A percentile compares a stretch with the other conserved stretches of the same genome.
phyloP scores from a whole-genome alignment of 495 filamentous ascomycete genomes.

The Talaromyces stipitatus region DNA sequence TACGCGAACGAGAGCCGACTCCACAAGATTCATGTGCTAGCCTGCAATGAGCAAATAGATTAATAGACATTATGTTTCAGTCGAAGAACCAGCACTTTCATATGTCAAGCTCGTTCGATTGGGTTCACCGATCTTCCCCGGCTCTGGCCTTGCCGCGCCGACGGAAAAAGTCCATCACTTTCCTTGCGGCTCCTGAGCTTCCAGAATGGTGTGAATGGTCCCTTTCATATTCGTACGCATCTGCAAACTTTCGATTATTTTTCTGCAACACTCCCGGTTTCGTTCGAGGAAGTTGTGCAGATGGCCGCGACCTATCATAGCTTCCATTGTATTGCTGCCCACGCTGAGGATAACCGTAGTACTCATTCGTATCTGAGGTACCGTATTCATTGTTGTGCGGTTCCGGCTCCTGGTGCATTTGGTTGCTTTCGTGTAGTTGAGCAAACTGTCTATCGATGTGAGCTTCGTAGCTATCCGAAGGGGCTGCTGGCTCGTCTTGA shows the following conservation, averaged over 20 bases:
- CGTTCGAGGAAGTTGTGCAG: conserved; percentile 34
- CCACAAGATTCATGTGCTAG: neutral
- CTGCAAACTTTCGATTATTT: conserved; percentile 74
- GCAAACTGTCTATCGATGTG: conserved; percentile 42
- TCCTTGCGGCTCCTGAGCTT: conserved; percentile 74
- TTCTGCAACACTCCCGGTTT: conserved; percentile 64
- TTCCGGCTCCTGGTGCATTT: conserved; percentile 20
- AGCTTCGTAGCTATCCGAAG: conserved; percentile 32
- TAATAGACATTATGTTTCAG: conserved; percentile 1
- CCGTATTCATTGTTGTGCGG: conserved; percentile 28
- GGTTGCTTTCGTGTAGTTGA: conserved; percentile 28
- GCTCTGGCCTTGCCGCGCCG: conserved; percentile 69
- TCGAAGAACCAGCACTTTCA: conserved; percentile 5
- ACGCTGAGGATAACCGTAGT: conserved; percentile 12
- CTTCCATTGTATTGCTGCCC: conserved; percentile 30
- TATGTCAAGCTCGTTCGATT: conserved; percentile 5
- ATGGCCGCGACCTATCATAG: conserved; percentile 31
- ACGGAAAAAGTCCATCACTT: conserved; percentile 98
- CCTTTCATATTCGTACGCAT: conserved; percentile 78
- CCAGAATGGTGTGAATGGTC: conserved; percentile 63
- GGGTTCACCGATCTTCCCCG: conserved; percentile 45
- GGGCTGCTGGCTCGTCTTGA: conserved; percentile 11
- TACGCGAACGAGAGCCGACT: neutral
- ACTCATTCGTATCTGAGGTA: neutral
- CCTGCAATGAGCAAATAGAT: neutral